phyloP scores from a whole-genome alignment of 2,329 filamentous ascomycete species.

The Rhynchosporium graminicola region DNA sequence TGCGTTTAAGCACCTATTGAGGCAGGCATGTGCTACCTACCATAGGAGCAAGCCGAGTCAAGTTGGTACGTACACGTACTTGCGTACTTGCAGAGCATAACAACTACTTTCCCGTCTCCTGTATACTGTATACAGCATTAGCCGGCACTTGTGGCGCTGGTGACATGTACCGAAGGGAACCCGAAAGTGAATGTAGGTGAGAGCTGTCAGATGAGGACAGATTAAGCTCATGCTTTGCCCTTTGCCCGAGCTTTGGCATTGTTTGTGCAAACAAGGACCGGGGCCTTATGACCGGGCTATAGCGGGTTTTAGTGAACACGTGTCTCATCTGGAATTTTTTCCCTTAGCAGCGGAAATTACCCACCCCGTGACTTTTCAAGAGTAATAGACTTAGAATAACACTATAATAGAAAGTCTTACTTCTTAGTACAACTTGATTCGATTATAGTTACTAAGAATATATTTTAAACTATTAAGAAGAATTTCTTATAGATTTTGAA shows the following conservation, averaged over 20 bases:
- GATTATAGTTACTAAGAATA: too few relatives aligned
- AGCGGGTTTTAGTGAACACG: too few relatives aligned
- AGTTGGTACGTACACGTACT: background rate
- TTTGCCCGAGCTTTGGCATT: conserved; percentile 15
- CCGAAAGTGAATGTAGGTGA: background rate
- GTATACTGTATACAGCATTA: background rate
- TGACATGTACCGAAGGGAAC: conserved; percentile 4
- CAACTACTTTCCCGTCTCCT: conserved; percentile 13
- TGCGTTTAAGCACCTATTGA: conserved; percentile 18
- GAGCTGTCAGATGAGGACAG: conserved; percentile 6
- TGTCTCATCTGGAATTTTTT: too few relatives aligned
- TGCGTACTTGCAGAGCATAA: background rate
- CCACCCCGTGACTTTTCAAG: too few relatives aligned
- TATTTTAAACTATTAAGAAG: too few relatives aligned
- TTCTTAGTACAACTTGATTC: too few relatives aligned
- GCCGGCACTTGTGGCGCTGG: conserved; percentile 12
- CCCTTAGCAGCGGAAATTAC: too few relatives aligned
- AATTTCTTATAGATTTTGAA: too few relatives aligned
- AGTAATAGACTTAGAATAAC: too few relatives aligned
- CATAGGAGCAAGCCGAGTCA: conserved; percentile 8
- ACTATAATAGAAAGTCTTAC: too few relatives aligned
- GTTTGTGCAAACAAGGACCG: conserved; percentile 8
- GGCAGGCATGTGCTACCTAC: conserved; percentile 25
- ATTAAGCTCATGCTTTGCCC: conserved; percentile 14
- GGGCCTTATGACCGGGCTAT: background rate